Evolutionary conservation across 768 basidiomycete genomes (phyloP).

Genomic region (Rhizopogon salebrosus): DNA sequence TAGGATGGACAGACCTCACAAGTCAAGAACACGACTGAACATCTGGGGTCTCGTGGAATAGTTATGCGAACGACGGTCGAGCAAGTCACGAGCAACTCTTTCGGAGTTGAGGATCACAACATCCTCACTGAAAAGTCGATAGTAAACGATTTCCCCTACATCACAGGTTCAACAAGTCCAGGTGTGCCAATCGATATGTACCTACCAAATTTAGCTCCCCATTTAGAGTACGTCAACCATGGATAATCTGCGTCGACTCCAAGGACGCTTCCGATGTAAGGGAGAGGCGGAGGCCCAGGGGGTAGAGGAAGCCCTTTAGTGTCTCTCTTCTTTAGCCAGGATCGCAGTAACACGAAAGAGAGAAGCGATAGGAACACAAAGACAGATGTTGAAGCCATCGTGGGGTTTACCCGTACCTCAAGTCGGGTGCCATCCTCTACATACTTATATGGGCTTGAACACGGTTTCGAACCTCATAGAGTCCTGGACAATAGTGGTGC

Average conservation of each 20-base stretch:
- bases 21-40: constrained; percentile 11
- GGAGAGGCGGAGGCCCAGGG: constrained; percentile 18
- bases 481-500: too few species aligned
- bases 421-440: too few species aligned
- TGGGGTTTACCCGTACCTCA: not conserved
- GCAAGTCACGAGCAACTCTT: constrained; percentile 18
- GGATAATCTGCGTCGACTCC: constrained; percentile 15
- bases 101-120: constrained; percentile 23
- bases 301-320: constrained; percentile 9
- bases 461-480: too few species aligned
- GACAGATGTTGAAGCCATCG: not conserved
- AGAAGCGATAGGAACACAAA: constrained; percentile 6
- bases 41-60: constrained; percentile 21
- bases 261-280: constrained; percentile 14
- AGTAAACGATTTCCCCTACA: constrained; percentile 18
- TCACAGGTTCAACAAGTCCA: not conserved
- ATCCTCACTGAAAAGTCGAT: constrained; percentile 17
- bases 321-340: constrained; percentile 8
- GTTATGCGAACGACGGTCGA: constrained; percentile 15
- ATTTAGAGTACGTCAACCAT: constrained; percentile 18
- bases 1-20: constrained; percentile 7
- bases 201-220: constrained; percentile 16
- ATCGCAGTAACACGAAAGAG: constrained; percentile 3
- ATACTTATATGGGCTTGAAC: too few species aligned
- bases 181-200: not conserved